Evolutionary conservation across 2,329 filamentous ascomycete species (phyloP), one percentile per base, ranked within the genome.

Genomic region (Setomelanomma holmii): DNA sequence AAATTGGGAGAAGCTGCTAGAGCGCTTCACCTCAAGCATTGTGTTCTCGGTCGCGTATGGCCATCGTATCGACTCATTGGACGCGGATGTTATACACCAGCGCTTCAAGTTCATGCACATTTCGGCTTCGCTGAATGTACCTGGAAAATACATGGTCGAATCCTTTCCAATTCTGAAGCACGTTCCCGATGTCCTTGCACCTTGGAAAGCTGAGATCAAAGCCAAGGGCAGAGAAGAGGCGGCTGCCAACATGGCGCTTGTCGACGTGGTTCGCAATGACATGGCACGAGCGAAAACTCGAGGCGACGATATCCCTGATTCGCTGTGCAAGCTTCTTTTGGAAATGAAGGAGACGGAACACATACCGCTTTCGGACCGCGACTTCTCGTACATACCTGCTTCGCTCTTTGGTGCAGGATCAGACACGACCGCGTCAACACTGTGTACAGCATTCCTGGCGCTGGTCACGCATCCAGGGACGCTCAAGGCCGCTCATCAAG

Each of bases 11-110:
- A 75, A 76, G 42, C 69, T 76, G 16, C 72, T 82, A 20, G 77
- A 82, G 58, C 72, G 78, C 0, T 83, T 80, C 56, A 80, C 80
- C 0, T 75, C 77, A 1, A 79, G 77, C 54, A 73, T 83, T 24
- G 79, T 82, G 5, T 80, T 82, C 54, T 79, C 76, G 4, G 78
- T 82, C 4, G 75, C 79, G 4, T 84, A 82, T 56, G 80, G 81
- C 0, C 79, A 80, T 49, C 76, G 80, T 5, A 78, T 82, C 46
- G 78, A 82, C 51, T 78, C 79, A 1, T 59, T 79, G 17, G 72
- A 80, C 19, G 74, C 81, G 5, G 67, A 76, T 46, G 77, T 82
- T 20, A 78, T 83, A 35, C 73, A 73, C 24, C 74, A 79, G 35
- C 71, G 79, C 6, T 78, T 82, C 60, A 68, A 75, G 24, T 78